Evolutionary conservation across 805 yeast genomes (phyloP).

Genomic region (Kuraishia capsulata): DNA sequence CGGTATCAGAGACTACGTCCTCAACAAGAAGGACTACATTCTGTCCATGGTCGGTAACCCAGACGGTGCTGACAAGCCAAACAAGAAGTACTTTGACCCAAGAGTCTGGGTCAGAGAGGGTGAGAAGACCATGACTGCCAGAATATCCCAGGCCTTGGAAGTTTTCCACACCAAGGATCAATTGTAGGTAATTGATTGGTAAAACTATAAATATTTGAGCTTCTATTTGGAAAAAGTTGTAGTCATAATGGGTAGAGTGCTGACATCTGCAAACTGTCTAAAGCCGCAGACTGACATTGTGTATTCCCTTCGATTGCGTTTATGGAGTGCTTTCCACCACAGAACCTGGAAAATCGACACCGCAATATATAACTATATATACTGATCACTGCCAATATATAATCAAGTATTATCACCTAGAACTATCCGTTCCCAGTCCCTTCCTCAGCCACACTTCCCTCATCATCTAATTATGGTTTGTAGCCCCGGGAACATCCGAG

Average conservation of each 20-base stretch:
- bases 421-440: no score
- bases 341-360: no score
- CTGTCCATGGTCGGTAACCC: slow-evolving; percentile 94
- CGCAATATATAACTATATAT: no score
- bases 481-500: no score
- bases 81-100: slow-evolving; percentile 99
- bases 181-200: slow-evolving; percentile 24
- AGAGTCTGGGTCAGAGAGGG: slow-evolving; percentile 99
- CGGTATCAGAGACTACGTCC: slow-evolving; percentile 97
- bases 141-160: slow-evolving; percentile 76
- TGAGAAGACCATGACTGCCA: slow-evolving; percentile 92
- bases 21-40: slow-evolving; percentile 93
- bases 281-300: neutral
- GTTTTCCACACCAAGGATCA: slow-evolving; percentile 77
- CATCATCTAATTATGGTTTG: no score
- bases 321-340: no score
- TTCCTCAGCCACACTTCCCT: no score
- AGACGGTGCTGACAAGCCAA: slow-evolving; percentile 98
- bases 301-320: no score
- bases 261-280: slow-evolving; percentile 12
- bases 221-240: no score
- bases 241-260: neutral
- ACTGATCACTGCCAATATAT: no score
- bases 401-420: no score
- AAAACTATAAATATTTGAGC: no score